Base-by-base conservation (phyloP, 345 rosid species). In the Brassica nigra region DNA sequence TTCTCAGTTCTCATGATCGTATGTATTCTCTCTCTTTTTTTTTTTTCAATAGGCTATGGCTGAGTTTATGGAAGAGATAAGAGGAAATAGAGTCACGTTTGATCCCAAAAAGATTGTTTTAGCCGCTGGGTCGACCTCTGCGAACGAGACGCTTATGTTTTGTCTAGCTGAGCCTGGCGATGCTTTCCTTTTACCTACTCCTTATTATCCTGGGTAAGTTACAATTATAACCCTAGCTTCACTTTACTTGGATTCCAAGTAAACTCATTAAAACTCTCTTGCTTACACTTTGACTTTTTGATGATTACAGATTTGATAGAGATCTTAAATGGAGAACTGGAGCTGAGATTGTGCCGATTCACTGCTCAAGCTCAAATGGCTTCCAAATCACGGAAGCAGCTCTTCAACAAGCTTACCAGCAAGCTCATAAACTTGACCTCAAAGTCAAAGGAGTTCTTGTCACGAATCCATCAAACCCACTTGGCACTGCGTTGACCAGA, bases 61-160 rank as follows among this genome's bases (percentile, higher is more conserved):
- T 12, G 90, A 92, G 42, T 92, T 87, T 76, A 92, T 92, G 97
- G 75, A 90, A n/a, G 93, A 90, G 80, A 89, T 92, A 30, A 90
- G 97, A 84, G 94, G 90, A 75, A 90, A 89, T 78, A 77, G 85
- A 79, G 94, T 90, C 11, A 88, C 79, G 4, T 90, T 92, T 59
- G 90, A 90, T 64, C 82, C 88, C 18, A 84, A 77, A 66, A 85
- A 88, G 4, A 67, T 90, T 6, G 93, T 92, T 20, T 88, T 92
- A 71, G 87, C 92, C 0, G 97, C 97, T 27, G 97, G 97, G 78
- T 90, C 97, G 49, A 92, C 97, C 15, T 86, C 97, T 2, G 97
- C 97, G 1, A 92, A 92, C 78, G 97, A 92, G 80, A 86, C 90
- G 20, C 90, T 92, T 76, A 84, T 90, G 81, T 90, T 90, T 55